Evolutionary conservation across 148 eudicot genomes (phyloP), one percentile per base, ranked within the genome.

Genomic region (Chenopodium album): DNA sequence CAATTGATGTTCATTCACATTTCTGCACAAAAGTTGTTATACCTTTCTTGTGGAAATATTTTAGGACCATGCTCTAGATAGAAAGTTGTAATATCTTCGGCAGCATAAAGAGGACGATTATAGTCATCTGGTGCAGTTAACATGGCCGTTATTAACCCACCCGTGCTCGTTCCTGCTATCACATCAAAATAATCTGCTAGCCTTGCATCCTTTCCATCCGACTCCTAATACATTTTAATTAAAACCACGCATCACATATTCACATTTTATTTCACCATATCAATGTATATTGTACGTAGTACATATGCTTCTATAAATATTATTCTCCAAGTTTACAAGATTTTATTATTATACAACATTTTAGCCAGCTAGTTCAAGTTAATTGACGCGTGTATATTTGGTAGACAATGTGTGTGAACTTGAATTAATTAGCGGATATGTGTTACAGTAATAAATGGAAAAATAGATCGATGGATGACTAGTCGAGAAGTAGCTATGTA

Each of bases 181-280:
- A 87, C 87, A 65, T 85, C 89, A 26, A 87, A 87, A 70, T 85
- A 87, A 80, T 85, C 87, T 47, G 86, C 90, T 31, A 88, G n/a
- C 47, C 88, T 86, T 31, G 81, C 90, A 60, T 73, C 83, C 23
- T 83, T 46, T 11, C 90, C 90, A 60, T 85, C 90, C 70, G 83
- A 63, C 7, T 81, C 80, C 90, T 85, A 23, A 23, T 23, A 67
- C 85, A 75, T 79, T 26, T 44, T 20, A 3, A 14, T 14, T 7
- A 22, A 1, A 20, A 29, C 3, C 9, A 32, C 29, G 22, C 22
- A 56, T 56, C 6, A 19, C 62, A 56, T 56, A 37, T 37, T 37
- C 7, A 37, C 44, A 37, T 54, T 11, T 54, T 17, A 54, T 16
- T 12, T 12, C 2, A 54, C 44, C 44, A 1, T 37, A 37, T 37